Evolutionary conservation across 202 grass and related monocot species (phyloP).

Genomic region (Setaria italica): DNA sequence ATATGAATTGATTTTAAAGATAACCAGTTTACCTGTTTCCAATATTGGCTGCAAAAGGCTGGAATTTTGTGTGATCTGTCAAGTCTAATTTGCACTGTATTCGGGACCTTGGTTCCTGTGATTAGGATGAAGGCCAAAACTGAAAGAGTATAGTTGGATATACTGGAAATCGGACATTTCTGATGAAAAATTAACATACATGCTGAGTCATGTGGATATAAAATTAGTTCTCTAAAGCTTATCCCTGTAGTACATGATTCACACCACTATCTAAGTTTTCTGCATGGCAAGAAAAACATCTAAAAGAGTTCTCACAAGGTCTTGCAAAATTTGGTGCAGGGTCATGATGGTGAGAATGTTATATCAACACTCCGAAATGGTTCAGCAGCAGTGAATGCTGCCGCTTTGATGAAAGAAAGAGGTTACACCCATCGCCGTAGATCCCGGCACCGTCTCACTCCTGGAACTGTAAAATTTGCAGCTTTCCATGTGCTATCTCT

Average conservation of each 20-base stretch:
- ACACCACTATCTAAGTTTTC: conserved; percentile 7
- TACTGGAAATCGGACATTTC: conserved; percentile 14
- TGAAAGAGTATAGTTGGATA: background rate
- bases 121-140: background rate
- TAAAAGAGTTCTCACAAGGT: conserved; percentile 33
- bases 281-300: conserved; percentile 23
- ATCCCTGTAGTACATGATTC: conserved; percentile 7
- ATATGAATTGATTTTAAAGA: background rate
- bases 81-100: background rate
- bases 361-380: conserved; percentile 88
- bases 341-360: conserved; percentile 68
- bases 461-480: conserved; percentile 98
- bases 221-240: conserved; percentile 30
- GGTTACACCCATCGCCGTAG: conserved; percentile 79
- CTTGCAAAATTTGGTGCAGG: conserved; percentile 57
- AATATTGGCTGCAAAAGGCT: background rate
- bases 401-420: conserved; percentile 90
- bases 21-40: background rate
- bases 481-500: conserved; percentile 99
- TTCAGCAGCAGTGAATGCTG: conserved; percentile 89
- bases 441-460: conserved; percentile 88
- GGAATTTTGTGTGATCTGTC: background rate
- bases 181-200: conserved; percentile 4
- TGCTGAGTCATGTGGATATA: conserved; percentile 1
- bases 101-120: background rate